Percentiles rank a stretch among this genome's conserved stretches.
Conservation (phyloP, 176 grass and related monocot genomes). For the Phyllostachys edulis region DNA sequence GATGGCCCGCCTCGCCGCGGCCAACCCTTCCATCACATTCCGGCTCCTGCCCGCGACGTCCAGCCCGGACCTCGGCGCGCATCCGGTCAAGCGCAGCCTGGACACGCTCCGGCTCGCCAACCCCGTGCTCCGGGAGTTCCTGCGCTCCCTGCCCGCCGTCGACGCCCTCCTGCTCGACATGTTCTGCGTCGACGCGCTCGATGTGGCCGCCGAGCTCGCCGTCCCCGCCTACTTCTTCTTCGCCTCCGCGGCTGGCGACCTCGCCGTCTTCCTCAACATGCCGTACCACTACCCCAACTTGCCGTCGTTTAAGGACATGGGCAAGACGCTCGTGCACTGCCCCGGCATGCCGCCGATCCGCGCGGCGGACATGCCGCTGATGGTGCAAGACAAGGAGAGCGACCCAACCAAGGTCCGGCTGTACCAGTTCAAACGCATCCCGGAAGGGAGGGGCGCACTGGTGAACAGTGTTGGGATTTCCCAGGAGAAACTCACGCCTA, state of each 20-base stretch:
- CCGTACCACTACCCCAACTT: slow-evolving; percentile 6
- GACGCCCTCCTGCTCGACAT: slow-evolving; percentile 63
- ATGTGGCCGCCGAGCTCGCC: slow-evolving; percentile 48
- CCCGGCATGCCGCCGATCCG: slow-evolving; percentile 45
- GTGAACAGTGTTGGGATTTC: too few relatives aligned
- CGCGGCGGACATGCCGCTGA: slow-evolving; percentile 25
- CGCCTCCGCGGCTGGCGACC: slow-evolving; percentile 30
- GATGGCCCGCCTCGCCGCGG: slow-evolving; percentile 14
- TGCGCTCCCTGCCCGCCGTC: not conserved
- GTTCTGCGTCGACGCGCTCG: slow-evolving; percentile 54
- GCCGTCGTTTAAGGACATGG: slow-evolving; percentile 46
- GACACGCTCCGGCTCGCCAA: slow-evolving; percentile 41
- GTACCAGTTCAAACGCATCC: slow-evolving; percentile 28
- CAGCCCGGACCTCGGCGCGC: slow-evolving; percentile 16
- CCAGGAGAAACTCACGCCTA: too few relatives aligned
- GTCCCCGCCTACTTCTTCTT: slow-evolving; percentile 54
- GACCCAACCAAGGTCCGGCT: slow-evolving; percentile 12
- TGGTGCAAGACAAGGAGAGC: slow-evolving; percentile 20
- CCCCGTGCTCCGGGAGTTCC: slow-evolving; percentile 4
- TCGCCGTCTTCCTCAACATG: slow-evolving; percentile 42
- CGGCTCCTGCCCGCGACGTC: slow-evolving; percentile 26
- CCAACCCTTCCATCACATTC: slow-evolving; percentile 47
- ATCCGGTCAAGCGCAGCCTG: slow-evolving; percentile 3
- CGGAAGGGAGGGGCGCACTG: slow-evolving; percentile 36
- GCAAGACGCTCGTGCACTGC: slow-evolving; percentile 6